Conservation (phyloP, 257 asterid genomes). For the Solanum virginianum region DNA sequence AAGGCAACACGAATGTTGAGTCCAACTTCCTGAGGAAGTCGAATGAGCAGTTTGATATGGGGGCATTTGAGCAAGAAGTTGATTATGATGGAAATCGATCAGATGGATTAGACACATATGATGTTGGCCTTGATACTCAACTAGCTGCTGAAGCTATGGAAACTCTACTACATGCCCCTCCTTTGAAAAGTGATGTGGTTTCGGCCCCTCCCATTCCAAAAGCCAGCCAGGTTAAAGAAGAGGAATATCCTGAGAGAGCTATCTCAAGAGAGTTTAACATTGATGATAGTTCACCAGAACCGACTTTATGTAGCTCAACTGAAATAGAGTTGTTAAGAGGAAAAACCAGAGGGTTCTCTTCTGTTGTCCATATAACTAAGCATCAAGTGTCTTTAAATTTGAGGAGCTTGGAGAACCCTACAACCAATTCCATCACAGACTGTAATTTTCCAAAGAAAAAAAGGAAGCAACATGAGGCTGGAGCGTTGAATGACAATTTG, state of each 20-base stretch:
- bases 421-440: slow-evolving; percentile 12
- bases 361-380: background rate
- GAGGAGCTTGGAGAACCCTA: background rate
- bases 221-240: slow-evolving; percentile 6
- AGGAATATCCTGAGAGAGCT: slow-evolving; percentile 4
- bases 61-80: slow-evolving; percentile 3
- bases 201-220: slow-evolving; percentile 18
- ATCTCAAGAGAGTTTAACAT: slow-evolving; percentile 1
- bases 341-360: background rate
- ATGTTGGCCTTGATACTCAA: slow-evolving; percentile 69
- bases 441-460: slow-evolving; percentile 8
- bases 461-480: slow-evolving; percentile 9
- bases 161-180: slow-evolving; percentile 35
- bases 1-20: background rate
- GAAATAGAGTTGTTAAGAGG: background rate
- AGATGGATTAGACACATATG: slow-evolving; percentile 17
- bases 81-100: slow-evolving; percentile 15
- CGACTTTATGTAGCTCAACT: background rate
- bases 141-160: slow-evolving; percentile 93
- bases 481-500: slow-evolving; percentile 1
- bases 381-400: slow-evolving; percentile 1
- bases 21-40: slow-evolving; percentile 13
- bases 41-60: slow-evolving; percentile 17
- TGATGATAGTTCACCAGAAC: slow-evolving; percentile 2
- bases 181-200: slow-evolving; percentile 18